Evolutionary conservation across 768 basidiomycete genomes (phyloP).

Genomic region (Tulasnella sp.): DNA sequence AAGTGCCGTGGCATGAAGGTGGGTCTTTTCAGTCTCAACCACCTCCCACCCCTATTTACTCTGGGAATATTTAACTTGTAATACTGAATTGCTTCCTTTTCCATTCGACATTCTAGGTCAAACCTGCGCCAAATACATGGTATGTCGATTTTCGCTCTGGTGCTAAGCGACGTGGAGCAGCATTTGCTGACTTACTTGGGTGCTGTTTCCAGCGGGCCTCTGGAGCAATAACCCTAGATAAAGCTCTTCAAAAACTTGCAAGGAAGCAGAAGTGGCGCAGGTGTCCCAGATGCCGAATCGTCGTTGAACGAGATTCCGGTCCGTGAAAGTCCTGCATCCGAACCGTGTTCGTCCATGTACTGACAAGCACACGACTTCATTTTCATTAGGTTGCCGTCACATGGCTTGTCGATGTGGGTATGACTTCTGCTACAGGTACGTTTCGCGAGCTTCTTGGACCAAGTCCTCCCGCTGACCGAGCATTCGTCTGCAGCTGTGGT

Average conservation of each 20-base stretch:
- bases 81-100: background rate
- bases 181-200: background rate
- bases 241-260: constrained; percentile 1
- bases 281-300: constrained; percentile 7
- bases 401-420: constrained; percentile 5
- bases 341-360: background rate
- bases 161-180: background rate
- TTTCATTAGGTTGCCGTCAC: background rate
- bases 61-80: background rate
- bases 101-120: background rate
- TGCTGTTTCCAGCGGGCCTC: background rate
- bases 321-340: background rate
- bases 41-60: background rate
- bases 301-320: background rate
- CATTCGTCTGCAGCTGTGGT: background rate
- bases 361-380: background rate
- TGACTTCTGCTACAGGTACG: background rate
- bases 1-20: constrained; percentile 13
- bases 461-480: background rate
- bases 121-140: background rate
- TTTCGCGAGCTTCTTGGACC: background rate
- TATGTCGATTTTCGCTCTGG: background rate
- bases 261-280: background rate
- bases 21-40: background rate
- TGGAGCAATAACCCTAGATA: background rate